Evolutionary conservation across 2,329 filamentous ascomycete species (phyloP).

Genomic region (Purpureocillium takamizusanense): DNA sequence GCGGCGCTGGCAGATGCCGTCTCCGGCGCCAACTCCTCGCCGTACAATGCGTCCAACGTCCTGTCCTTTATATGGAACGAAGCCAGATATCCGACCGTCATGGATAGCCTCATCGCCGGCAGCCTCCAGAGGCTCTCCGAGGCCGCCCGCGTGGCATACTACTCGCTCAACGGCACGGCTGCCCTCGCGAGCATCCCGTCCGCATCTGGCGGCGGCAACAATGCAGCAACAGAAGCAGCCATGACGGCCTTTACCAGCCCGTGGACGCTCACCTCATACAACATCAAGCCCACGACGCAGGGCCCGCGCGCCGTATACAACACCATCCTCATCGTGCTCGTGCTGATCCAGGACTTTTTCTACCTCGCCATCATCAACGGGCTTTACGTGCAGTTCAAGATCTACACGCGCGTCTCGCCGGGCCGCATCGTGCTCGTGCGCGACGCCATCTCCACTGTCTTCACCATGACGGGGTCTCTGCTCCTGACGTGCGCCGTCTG

Average conservation of each 20-base stretch:
- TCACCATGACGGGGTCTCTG: conserved; percentile 10
- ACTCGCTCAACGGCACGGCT: conserved; percentile 8
- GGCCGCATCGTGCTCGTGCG: conserved; percentile 9
- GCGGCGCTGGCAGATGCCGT: conserved; percentile 6
- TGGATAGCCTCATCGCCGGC: conserved; percentile 8
- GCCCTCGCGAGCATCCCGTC: conserved; percentile 8
- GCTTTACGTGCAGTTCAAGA: conserved; percentile 12
- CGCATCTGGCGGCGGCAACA: conserved; percentile 3
- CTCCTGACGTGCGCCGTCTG: conserved; percentile 8
- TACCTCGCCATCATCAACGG: conserved; percentile 13
- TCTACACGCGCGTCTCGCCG: conserved; percentile 7
- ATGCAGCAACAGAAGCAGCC: too few species aligned
- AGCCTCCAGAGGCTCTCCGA: conserved; percentile 8
- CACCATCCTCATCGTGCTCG: conserved; percentile 13
- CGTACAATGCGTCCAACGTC: conserved; percentile 8
- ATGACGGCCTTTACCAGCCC: conserved; percentile 11
- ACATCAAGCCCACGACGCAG: conserved; percentile 12
- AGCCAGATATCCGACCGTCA: conserved; percentile 7
- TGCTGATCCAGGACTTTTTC: conserved; percentile 15
- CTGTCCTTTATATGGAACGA: conserved; percentile 13
- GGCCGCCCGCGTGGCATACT: conserved; percentile 7
- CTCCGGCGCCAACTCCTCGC: conserved; percentile 2
- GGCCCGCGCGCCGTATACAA: conserved; percentile 15
- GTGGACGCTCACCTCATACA: conserved; percentile 11
- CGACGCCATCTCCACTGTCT: conserved; percentile 7